phyloP scores from a whole-genome alignment of 2,329 filamentous ascomycete genomes.

The Biscogniauxia mediterranea region DNA sequence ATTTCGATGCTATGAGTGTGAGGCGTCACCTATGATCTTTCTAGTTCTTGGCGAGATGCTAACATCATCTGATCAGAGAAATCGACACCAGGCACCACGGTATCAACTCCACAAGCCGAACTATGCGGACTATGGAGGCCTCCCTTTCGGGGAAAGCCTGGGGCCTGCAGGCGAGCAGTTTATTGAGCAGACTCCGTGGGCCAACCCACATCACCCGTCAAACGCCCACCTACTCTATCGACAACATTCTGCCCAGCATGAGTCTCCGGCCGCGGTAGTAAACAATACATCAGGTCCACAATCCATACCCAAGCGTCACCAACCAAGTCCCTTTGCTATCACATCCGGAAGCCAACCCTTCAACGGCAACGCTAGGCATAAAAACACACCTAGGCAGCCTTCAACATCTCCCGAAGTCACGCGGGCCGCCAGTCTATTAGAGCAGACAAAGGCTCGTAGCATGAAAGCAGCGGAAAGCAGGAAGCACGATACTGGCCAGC shows the following conservation, averaged over 20 bases:
- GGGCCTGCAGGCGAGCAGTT: conserved; percentile 80
- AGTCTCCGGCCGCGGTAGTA: conserved; percentile 21
- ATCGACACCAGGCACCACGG: conserved; percentile 31
- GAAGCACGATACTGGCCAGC: conserved; percentile 32
- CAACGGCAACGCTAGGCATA: conserved; percentile 28
- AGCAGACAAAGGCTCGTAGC: conserved; percentile 32
- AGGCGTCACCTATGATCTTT: conserved; percentile 36
- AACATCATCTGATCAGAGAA: conserved; percentile 27
- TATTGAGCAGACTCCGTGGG: conserved; percentile 87
- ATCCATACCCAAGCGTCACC: conserved; percentile 38
- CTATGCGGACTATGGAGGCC: conserved; percentile 47
- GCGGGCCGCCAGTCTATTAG: conserved; percentile 34
- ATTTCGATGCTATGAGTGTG: conserved; percentile 87
- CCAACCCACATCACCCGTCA: conserved; percentile 78
- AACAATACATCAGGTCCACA: conserved; percentile 31
- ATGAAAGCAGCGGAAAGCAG: conserved; percentile 28
- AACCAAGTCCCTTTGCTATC: conserved; percentile 35
- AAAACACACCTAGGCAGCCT: conserved; percentile 22
- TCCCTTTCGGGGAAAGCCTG: conserved; percentile 47
- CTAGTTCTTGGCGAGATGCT: background rate
- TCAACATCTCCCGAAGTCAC: conserved; percentile 47
- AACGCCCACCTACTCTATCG: conserved; percentile 47
- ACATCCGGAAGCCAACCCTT: conserved; percentile 33
- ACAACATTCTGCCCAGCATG: conserved; percentile 39
- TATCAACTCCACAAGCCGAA: conserved; percentile 39